phyloP scores from a whole-genome alignment of 129 eudicot genomes.

The Arctium minus region DNA sequence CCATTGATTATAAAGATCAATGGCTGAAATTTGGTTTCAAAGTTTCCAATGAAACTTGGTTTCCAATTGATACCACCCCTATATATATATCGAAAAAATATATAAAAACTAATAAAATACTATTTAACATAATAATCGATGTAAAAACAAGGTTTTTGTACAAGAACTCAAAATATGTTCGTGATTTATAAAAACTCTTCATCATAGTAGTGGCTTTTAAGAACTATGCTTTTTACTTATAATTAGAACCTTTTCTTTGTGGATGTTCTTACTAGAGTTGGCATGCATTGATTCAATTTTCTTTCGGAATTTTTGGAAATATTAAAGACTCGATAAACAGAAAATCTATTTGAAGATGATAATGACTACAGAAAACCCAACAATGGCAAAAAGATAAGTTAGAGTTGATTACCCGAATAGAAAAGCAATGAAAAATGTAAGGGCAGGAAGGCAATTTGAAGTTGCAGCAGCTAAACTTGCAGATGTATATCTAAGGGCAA shows the following conservation, averaged over 20 bases:
- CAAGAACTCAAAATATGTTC: too few relatives aligned
- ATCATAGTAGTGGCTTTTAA: not conserved
- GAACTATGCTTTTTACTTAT: not conserved
- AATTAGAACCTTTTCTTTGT: not conserved
- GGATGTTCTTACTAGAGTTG: too few relatives aligned
- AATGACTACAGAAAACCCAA: not conserved
- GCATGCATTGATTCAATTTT: not conserved
- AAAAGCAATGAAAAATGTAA: slow-evolving; percentile 70
- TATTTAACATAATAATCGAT: not conserved
- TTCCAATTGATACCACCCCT: too few relatives aligned
- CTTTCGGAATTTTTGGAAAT: not conserved
- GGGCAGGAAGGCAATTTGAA: slow-evolving; percentile 66
- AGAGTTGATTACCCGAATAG: slow-evolving; percentile 41
- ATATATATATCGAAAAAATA: too few relatives aligned
- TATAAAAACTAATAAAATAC: too few relatives aligned
- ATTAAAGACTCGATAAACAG: not conserved
- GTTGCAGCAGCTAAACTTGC: slow-evolving; percentile 81
- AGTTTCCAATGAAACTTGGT: too few relatives aligned
- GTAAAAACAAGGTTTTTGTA: not conserved
- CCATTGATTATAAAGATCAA: too few relatives aligned
- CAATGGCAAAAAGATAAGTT: not conserved
- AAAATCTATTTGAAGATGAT: not conserved
- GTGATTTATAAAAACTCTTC: not conserved
- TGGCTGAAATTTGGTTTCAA: too few relatives aligned
- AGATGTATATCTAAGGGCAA: slow-evolving; percentile 60